Conservation (phyloP, 108 stramenopile genomes). For the Epithemia pelagica region DNA sequence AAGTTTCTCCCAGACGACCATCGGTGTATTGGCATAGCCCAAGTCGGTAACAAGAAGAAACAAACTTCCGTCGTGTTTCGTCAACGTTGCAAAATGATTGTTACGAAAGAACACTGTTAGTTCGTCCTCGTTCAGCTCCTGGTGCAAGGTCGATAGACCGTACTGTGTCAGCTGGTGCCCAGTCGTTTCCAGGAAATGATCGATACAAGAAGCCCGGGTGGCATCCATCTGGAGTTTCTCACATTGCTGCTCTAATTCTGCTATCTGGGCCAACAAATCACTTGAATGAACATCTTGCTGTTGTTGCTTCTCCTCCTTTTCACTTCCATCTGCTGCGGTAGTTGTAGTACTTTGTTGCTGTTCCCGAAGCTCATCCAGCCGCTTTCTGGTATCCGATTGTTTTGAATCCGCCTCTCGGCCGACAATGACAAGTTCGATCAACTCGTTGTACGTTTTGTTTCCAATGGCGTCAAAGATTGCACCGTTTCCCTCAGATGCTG, state of each 20-base stretch:
- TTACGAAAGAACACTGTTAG: conserved; percentile 93
- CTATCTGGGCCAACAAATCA: not conserved
- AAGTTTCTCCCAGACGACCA: conserved; percentile 86
- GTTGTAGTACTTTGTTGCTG: not conserved
- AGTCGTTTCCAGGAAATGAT: conserved; percentile 61
- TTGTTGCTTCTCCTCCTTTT: not conserved
- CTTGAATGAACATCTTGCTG: not conserved
- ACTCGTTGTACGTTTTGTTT: conserved; percentile 85
- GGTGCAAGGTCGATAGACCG: conserved; percentile 74
- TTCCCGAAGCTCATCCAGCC: not conserved
- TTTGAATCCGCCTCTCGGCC: conserved; percentile 51
- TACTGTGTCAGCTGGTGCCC: conserved; percentile 84
- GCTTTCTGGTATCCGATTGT: conserved; percentile 7
- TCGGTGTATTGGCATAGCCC: conserved; percentile 77
- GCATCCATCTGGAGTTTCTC: conserved; percentile 32
- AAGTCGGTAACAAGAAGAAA: conserved; percentile 91
- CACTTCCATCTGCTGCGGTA: not conserved
- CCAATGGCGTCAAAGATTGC: conserved; percentile 37
- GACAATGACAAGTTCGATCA: conserved; percentile 78
- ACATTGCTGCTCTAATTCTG: not conserved
- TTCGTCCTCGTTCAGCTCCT: conserved; percentile 56
- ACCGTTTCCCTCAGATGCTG: conserved; percentile 33
- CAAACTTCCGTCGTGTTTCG: conserved; percentile 69
- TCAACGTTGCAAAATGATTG: conserved; percentile 92
- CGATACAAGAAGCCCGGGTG: conserved; percentile 41